Percentiles rank a stretch among this genome's conserved stretches.
Evolutionary conservation across 345 rosid genomes (phyloP).

Genomic region (Aethionema arabicum): DNA sequence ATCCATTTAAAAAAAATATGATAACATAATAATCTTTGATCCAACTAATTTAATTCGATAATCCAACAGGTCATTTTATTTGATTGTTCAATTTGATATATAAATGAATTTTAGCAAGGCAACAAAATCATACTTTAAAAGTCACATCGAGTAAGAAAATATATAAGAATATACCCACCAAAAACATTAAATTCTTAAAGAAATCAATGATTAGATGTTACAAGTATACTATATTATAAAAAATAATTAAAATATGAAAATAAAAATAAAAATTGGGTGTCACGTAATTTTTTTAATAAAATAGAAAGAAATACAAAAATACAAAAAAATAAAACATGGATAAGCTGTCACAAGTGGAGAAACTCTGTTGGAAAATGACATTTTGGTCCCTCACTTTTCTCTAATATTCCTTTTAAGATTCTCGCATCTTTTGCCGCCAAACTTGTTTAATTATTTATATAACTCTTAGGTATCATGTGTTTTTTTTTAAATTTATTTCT

Average conservation of each 20-base stretch:
- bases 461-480: no score
- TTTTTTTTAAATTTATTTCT: no score
- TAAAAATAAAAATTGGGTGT: constrained; percentile 12
- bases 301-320: no score
- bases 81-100: constrained; percentile 15
- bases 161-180: constrained; percentile 29
- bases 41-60: no score
- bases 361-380: constrained; percentile 30
- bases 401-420: constrained; percentile 33
- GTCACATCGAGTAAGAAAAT: constrained; percentile 28
- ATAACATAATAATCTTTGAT: no score
- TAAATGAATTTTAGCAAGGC: constrained; percentile 4
- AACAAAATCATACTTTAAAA: neutral
- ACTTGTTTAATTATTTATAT: neutral
- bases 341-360: constrained; percentile 34
- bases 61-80: constrained; percentile 10
- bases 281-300: neutral
- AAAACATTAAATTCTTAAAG: constrained; percentile 17
- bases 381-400: constrained; percentile 16
- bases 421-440: constrained; percentile 38
- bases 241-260: neutral
- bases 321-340: constrained; percentile 23
- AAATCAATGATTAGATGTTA: constrained; percentile 25
- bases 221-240: constrained; percentile 16
- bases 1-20: no score